These are phyloP conservation scores for Moesziomyces globuligerus DNA, from an alignment of 1,284 basidiomycete genomes.

Conservation along the genomic window DNA sequence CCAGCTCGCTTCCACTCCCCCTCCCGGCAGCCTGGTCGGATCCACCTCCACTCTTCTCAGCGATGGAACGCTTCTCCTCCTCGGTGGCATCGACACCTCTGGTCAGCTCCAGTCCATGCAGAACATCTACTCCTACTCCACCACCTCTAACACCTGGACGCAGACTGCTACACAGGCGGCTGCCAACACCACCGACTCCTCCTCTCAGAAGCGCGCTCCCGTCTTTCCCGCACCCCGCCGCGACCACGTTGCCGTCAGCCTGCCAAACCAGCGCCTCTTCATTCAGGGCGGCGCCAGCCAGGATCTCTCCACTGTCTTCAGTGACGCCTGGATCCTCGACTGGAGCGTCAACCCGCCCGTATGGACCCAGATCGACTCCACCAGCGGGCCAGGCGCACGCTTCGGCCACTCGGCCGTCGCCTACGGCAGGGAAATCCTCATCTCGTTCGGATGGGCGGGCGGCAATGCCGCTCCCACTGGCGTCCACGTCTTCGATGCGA, in stretches of 20 bases:
- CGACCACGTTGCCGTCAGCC: slow-evolving; percentile 56
- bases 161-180: slow-evolving; percentile 25
- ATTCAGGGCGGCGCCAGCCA: slow-evolving; percentile 58
- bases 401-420: slow-evolving; percentile 59
- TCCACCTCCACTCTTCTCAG: slow-evolving; percentile 56
- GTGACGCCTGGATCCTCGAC: slow-evolving; percentile 62
- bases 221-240: slow-evolving; percentile 48
- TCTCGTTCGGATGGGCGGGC: slow-evolving; percentile 57
- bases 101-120: slow-evolving; percentile 52
- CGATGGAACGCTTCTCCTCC: slow-evolving; percentile 54
- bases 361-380: slow-evolving; percentile 46
- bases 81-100: slow-evolving; percentile 49
- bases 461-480: slow-evolving; percentile 44
- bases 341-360: slow-evolving; percentile 53
- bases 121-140: slow-evolving; percentile 43
- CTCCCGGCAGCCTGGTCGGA: slow-evolving; percentile 42
- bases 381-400: slow-evolving; percentile 47
- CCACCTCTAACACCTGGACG: slow-evolving; percentile 28
- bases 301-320: slow-evolving; percentile 53
- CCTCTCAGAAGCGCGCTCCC: slow-evolving; percentile 1
- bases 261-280: slow-evolving; percentile 56
- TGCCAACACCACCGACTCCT: neutral
- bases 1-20: slow-evolving; percentile 13
- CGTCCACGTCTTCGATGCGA: slow-evolving; percentile 51
- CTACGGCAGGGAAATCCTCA: slow-evolving; percentile 50